These are phyloP conservation scores for Inga laurina DNA, from an alignment of 306 rosid genomes.

Conservation along the genomic window DNA sequence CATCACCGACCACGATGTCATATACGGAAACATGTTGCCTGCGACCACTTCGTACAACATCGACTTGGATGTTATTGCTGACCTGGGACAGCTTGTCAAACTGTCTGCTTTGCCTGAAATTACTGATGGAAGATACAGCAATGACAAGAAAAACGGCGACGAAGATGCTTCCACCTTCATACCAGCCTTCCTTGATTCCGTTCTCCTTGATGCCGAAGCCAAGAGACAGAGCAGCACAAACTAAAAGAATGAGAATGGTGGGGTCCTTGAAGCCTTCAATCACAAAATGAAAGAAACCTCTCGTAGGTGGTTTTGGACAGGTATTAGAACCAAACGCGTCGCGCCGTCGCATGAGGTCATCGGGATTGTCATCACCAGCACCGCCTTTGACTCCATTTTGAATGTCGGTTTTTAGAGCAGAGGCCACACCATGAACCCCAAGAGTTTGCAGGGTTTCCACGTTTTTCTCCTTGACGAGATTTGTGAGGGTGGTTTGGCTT, in stretches of 20 bases:
- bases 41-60: slow-evolving; percentile 34
- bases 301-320: slow-evolving; percentile 25
- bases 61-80: slow-evolving; percentile 31
- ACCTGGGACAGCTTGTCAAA: slow-evolving; percentile 28
- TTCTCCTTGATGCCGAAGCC: slow-evolving; percentile 41
- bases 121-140: slow-evolving; percentile 31
- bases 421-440: background rate
- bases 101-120: slow-evolving; percentile 31
- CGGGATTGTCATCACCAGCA: background rate
- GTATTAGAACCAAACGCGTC: slow-evolving; percentile 40
- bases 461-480: background rate
- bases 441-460: background rate
- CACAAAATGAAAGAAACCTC: slow-evolving; percentile 35
- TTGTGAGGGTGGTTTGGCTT: background rate
- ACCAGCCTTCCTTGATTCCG: slow-evolving; percentile 51
- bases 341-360: slow-evolving; percentile 1
- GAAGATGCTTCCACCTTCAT: slow-evolving; percentile 46
- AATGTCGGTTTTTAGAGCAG: background rate
- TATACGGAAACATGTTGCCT: slow-evolving; percentile 13
- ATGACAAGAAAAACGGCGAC: slow-evolving; percentile 42
- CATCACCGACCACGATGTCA: slow-evolving; percentile 51
- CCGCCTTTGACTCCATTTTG: background rate
- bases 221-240: slow-evolving; percentile 45
- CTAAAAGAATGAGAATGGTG: slow-evolving; percentile 39
- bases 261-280: slow-evolving; percentile 40